phyloP scores from a whole-genome alignment of 495 filamentous ascomycete species.

The Penicilliopsis zonata region DNA sequence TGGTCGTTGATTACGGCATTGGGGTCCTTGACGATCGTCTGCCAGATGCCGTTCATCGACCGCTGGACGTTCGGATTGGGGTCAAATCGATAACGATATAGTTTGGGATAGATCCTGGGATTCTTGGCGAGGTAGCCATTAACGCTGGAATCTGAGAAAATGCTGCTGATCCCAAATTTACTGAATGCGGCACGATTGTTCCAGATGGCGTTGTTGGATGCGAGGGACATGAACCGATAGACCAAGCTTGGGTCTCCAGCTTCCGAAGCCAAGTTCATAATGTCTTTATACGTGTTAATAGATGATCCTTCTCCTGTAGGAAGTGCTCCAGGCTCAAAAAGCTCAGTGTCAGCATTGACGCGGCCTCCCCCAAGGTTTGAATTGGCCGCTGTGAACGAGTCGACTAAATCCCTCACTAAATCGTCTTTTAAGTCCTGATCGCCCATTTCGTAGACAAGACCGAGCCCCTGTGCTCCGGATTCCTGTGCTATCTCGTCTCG shows the following conservation, averaged over 20 bases:
- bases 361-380: slow-evolving; percentile 56
- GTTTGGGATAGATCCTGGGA: slow-evolving; percentile 86
- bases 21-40: slow-evolving; percentile 75
- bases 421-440: slow-evolving; percentile 67
- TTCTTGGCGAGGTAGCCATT: slow-evolving; percentile 60
- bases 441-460: slow-evolving; percentile 85
- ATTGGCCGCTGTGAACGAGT: slow-evolving; percentile 69
- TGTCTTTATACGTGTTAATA: slow-evolving; percentile 89
- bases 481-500: slow-evolving; percentile 91
- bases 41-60: slow-evolving; percentile 97
- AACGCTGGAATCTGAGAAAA: slow-evolving; percentile 77
- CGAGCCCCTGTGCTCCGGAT: slow-evolving; percentile 79
- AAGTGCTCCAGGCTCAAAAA: slow-evolving; percentile 88
- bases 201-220: slow-evolving; percentile 91
- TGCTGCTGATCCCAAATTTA: slow-evolving; percentile 79
- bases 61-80: slow-evolving; percentile 83
- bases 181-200: slow-evolving; percentile 90
- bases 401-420: slow-evolving; percentile 73
- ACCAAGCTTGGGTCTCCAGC: slow-evolving; percentile 89
- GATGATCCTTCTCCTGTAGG: slow-evolving; percentile 84
- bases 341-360: slow-evolving; percentile 76
- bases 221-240: slow-evolving; percentile 94
- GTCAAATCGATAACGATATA: slow-evolving; percentile 90
- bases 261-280: slow-evolving; percentile 84
- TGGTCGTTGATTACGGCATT: slow-evolving; percentile 56